Evolutionary conservation across 495 filamentous ascomycete species (phyloP).

Genomic region (Penicillium dipodomyicola): DNA sequence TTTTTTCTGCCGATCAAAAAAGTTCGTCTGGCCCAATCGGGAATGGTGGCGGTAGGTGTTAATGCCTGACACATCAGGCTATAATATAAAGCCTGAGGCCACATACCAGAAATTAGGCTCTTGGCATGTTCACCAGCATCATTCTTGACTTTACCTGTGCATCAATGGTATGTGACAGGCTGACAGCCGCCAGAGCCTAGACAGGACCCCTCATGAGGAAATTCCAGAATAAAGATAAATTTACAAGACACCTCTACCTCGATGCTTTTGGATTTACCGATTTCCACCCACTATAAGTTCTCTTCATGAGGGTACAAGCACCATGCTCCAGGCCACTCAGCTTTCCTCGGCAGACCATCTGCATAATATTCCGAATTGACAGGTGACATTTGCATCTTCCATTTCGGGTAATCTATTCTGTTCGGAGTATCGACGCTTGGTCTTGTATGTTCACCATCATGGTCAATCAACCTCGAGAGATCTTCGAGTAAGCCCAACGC

Average conservation of each 20-base stretch:
- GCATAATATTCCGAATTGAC: background rate
- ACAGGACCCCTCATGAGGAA: background rate
- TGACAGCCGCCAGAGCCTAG: background rate
- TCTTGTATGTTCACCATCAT: background rate
- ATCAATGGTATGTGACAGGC: background rate
- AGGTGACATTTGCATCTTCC: background rate
- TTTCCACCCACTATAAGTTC: background rate
- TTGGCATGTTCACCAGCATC: background rate
- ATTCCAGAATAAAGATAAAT: background rate
- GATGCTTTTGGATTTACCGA: background rate
- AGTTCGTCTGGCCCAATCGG: conserved; percentile 25
- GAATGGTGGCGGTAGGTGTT: conserved; percentile 24
- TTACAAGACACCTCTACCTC: background rate
- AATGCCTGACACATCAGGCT: conserved; percentile 17
- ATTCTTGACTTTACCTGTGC: background rate
- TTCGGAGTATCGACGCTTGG: background rate
- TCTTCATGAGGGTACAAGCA: background rate
- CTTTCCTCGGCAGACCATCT: background rate
- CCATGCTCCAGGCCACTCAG: background rate
- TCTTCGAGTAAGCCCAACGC: background rate
- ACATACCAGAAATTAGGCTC: background rate
- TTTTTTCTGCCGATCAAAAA: conserved; percentile 38
- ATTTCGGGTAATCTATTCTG: background rate
- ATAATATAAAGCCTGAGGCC: background rate
- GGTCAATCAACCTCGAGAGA: background rate